Evolutionary conservation across 1,284 basidiomycete species (phyloP), one percentile per base, ranked within the genome.

Genomic region (Heimioporus punctisporus): DNA sequence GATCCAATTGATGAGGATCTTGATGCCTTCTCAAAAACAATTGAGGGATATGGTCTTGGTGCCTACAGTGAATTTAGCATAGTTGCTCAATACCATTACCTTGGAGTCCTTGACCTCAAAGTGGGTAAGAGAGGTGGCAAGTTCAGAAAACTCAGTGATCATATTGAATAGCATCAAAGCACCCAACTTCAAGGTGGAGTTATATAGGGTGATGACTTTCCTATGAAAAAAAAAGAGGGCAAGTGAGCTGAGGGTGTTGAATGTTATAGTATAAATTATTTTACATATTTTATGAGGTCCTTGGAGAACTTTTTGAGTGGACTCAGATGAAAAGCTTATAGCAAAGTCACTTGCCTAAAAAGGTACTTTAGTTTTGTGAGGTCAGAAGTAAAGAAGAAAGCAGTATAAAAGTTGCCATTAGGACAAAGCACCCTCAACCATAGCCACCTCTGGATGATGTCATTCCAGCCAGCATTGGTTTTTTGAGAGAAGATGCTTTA

Each of bases 241-340:
- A 8, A 31, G 30, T 31, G 9, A 31, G 30, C 14, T 31, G 30
- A 14, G 14, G 9, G 9, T 9, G 30, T 14, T 14, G 14, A 31
- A 14, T 14, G n/a, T n/a, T n/a, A n/a, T 31, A 31, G 30, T 31
- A 31, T 14, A 9, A 31, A 19, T 12, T 34, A 9, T 12, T 8
- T 31, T 8, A 31, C 30, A 9, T 14, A 31, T 14, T 31, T 31
- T 8, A 31, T 14, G 9, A 31, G 30, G 9, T 31, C 30, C 30
- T 31, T 31, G 30, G 14, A 31, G 8, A 14, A 8, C 30, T 31
- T 8, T 14, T 15, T 5, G 19, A 34, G 31, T 34, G 31, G 17
- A 34, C 12, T n/a, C n/a, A n/a, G n/a, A n/a, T n/a, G n/a, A n/a
- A 52, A 46, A 2, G 51, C 51, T 19, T 52, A 40, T 5, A 52